These are phyloP conservation scores for Hypoxylon sp. DNA, from an alignment of 2,329 filamentous ascomycete species.

Conservation along the genomic window DNA sequence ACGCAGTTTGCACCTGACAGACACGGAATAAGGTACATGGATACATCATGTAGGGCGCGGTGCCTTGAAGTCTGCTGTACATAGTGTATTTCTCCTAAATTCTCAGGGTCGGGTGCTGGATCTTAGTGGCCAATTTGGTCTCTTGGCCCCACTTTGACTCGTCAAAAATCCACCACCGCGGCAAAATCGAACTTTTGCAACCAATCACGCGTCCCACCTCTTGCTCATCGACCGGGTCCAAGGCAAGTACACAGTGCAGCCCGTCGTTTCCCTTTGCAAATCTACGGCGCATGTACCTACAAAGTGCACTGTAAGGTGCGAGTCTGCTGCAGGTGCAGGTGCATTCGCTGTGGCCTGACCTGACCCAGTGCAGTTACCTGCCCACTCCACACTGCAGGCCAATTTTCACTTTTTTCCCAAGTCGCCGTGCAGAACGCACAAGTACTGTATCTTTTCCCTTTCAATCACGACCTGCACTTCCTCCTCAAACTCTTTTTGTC, in stretches of 20 bases:
- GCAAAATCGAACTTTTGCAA: constrained; percentile 34
- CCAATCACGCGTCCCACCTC: constrained; percentile 27
- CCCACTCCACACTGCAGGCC: constrained; percentile 33
- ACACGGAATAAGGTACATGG: neutral
- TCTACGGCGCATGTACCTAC: neutral
- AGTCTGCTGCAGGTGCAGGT: constrained; percentile 5
- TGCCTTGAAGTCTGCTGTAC: too few relatives aligned
- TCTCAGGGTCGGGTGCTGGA: constrained; percentile 12
- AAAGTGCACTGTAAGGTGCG: neutral
- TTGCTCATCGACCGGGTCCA: constrained; percentile 20
- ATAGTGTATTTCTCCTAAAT: constrained; percentile 24
- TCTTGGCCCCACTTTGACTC: constrained; percentile 19
- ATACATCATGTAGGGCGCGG: too few relatives aligned
- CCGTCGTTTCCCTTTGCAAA: neutral
- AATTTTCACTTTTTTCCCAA: constrained; percentile 35
- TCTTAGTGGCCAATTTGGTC: constrained; percentile 39
- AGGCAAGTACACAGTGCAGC: constrained; percentile 26
- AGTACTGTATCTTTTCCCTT: constrained; percentile 36
- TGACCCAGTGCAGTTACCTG: constrained; percentile 19
- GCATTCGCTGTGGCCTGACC: constrained; percentile 16
- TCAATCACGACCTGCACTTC: constrained; percentile 30
- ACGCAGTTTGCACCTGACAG: neutral
- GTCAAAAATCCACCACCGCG: constrained; percentile 33
- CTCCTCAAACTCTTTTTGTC: constrained; percentile 42
- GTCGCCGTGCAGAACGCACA: constrained; percentile 26